Evolutionary conservation across 148 eudicot species (phyloP).

Genomic region (Pouteria glomerata): DNA sequence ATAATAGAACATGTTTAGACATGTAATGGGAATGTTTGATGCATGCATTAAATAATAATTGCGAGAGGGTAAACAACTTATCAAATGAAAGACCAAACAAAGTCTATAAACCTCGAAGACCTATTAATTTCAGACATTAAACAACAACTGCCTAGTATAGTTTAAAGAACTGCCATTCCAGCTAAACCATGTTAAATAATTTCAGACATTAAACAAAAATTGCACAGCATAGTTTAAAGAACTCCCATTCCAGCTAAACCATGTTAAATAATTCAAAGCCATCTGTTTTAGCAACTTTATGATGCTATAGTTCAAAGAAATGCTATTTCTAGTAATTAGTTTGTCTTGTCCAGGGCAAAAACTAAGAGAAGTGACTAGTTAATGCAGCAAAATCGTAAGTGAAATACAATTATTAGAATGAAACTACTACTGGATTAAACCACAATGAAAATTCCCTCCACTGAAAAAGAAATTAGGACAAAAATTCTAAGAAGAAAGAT

Average conservation of each 20-base stretch:
- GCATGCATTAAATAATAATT: too few relatives aligned
- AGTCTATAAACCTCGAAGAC: not conserved
- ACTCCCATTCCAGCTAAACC: not conserved
- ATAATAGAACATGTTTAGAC: too few relatives aligned
- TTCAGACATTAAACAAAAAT: not conserved
- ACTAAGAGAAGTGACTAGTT: not conserved
- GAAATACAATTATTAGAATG: not conserved
- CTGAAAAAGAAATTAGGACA: too few relatives aligned
- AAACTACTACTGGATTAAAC: not conserved
- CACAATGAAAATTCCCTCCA: constrained; percentile 2
- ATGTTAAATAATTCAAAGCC: not conserved
- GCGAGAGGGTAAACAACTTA: not conserved
- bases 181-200: not conserved
- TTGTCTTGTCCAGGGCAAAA: not conserved
- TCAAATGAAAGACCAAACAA: not conserved
- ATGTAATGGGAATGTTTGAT: too few relatives aligned
- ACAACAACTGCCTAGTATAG: not conserved
- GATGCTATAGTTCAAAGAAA: not conserved
- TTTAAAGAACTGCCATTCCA: not conserved
- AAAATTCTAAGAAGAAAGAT: not conserved
- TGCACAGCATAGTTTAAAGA: not conserved
- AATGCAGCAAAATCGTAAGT: not conserved
- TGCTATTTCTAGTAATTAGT: not conserved
- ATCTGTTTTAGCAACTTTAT: too few relatives aligned
- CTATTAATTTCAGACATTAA: not conserved